Evolutionary conservation across 768 basidiomycete genomes (phyloP).

Genomic region (Leccinum arenicola): DNA sequence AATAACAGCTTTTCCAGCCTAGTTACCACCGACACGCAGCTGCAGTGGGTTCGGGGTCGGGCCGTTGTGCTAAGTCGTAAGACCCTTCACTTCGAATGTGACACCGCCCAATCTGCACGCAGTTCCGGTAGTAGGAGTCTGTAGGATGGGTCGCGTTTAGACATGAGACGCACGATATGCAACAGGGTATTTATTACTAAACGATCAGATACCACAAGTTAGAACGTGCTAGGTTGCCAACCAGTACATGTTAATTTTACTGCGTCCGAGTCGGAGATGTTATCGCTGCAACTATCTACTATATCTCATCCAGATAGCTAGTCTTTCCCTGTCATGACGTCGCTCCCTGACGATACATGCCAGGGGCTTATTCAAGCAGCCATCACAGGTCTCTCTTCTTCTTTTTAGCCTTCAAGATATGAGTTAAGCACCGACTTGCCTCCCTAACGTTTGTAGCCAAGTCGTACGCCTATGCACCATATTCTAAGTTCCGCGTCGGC

Average conservation of each 20-base stretch:
- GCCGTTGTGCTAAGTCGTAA: slow-evolving; percentile 23
- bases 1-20: slow-evolving; percentile 19
- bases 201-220: slow-evolving; percentile 3
- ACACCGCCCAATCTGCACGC: no score
- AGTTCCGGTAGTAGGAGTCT: no score
- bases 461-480: slow-evolving; percentile 72
- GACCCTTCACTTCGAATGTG: slow-evolving; percentile 13
- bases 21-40: not conserved
- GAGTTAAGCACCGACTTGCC: not conserved
- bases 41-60: not conserved
- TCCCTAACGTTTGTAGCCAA: slow-evolving; percentile 44
- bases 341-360: slow-evolving; percentile 41
- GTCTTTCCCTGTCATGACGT: slow-evolving; percentile 2
- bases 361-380: slow-evolving; percentile 54
- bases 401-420: not conserved
- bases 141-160: slow-evolving; percentile 50
- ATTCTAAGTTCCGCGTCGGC: slow-evolving; percentile 92
- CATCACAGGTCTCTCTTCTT: slow-evolving; percentile 14
- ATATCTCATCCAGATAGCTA: not conserved
- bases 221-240: not conserved
- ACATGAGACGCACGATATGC: slow-evolving; percentile 8
- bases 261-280: not conserved
- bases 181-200: not conserved
- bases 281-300: not conserved
- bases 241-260: not conserved